Conservation (phyloP, 164 flowering plant species). For the Vitis rupestris region DNA sequence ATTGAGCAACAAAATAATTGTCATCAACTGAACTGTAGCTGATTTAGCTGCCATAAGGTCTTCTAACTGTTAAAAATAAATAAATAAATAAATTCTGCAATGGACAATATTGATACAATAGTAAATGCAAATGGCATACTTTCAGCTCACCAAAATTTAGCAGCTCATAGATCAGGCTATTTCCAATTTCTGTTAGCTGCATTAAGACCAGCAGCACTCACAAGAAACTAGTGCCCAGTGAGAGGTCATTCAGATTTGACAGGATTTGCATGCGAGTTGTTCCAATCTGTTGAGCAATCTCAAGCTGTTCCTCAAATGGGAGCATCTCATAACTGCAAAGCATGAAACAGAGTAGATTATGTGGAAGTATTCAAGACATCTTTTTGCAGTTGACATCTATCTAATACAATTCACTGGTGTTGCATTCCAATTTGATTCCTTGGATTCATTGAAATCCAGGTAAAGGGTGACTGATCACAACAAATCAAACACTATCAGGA, state of each 20-base stretch:
- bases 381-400: neutral
- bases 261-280: constrained; percentile 86
- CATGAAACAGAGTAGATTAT: neutral
- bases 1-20: too few species aligned
- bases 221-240: constrained; percentile 79
- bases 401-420: neutral
- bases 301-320: constrained; percentile 83
- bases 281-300: constrained; percentile 81
- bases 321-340: constrained; percentile 83
- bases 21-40: too few species aligned
- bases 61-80: too few species aligned
- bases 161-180: neutral
- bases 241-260: constrained; percentile 75
- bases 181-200: neutral
- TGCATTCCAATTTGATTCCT: too few species aligned
- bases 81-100: too few species aligned
- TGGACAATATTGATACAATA: too few species aligned
- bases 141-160: neutral
- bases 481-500: too few species aligned
- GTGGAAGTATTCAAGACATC: neutral
- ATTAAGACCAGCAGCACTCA: constrained; percentile 22
- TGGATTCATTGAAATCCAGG: too few species aligned
- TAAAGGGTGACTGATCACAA: too few species aligned
- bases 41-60: too few species aligned
- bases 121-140: neutral